Evolutionary conservation across 306 rosid genomes (phyloP).

Genomic region (Vicia villosa): DNA sequence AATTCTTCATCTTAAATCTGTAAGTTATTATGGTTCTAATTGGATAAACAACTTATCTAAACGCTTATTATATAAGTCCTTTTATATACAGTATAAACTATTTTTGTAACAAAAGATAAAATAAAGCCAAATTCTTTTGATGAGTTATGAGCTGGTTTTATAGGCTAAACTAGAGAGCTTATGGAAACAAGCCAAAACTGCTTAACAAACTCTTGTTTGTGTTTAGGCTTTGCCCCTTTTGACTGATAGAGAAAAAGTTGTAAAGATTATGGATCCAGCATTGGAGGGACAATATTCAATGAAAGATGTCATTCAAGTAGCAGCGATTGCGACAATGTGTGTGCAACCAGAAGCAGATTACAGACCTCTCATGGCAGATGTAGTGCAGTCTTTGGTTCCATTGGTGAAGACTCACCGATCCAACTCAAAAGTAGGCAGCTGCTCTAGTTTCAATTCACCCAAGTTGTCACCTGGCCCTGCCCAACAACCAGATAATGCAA

Average conservation of each 20-base stretch:
- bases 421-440: conserved; percentile 59
- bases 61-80: not conserved
- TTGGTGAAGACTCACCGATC: conserved; percentile 66
- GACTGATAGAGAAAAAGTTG: conserved; percentile 85
- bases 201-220: conserved; percentile 25
- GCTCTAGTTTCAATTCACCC: conserved; percentile 57
- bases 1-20: conserved; percentile 5
- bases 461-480: conserved; percentile 54
- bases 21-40: not conserved
- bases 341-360: conserved; percentile 96
- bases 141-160: not conserved
- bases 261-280: conserved; percentile 85
- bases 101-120: not conserved
- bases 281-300: conserved; percentile 85
- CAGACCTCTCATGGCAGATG: conserved; percentile 97
- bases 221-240: conserved; percentile 84
- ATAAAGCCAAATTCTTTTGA: not conserved
- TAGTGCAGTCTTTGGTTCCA: conserved; percentile 91
- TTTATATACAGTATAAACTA: not conserved
- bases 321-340: conserved; percentile 96
- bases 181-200: not conserved
- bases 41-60: not conserved
- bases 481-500: conserved; percentile 43
- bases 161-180: not conserved
- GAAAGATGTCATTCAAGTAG: conserved; percentile 95